Conservation (phyloP, 2,329 filamentous ascomycete genomes). For the Sclerotinia subarctica region DNA sequence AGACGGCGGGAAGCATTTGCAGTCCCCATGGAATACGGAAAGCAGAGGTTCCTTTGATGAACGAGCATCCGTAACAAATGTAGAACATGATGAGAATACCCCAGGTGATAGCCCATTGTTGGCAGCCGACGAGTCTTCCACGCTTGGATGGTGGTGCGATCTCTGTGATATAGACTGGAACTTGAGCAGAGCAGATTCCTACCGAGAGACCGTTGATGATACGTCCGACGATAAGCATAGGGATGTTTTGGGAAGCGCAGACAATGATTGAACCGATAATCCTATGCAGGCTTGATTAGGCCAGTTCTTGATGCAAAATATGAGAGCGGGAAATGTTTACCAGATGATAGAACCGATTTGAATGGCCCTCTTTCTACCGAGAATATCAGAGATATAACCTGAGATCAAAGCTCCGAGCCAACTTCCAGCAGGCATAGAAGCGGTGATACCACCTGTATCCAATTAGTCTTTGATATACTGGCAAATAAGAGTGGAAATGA, state of each 20-base stretch:
- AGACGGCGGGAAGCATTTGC: slow-evolving; percentile 58
- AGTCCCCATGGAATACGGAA: slow-evolving; percentile 65
- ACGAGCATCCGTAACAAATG: slow-evolving; percentile 54
- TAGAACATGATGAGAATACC: slow-evolving; percentile 70
- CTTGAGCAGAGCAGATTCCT: slow-evolving; percentile 60
- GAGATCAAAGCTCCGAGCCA: slow-evolving; percentile 62
- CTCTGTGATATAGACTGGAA: slow-evolving; percentile 67
- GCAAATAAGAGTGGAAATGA: background rate
- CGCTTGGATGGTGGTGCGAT: slow-evolving; percentile 56
- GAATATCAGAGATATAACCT: slow-evolving; percentile 55
- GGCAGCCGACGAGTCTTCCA: slow-evolving; percentile 65
- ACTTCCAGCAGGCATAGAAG: slow-evolving; percentile 68
- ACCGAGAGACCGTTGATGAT: slow-evolving; percentile 64
- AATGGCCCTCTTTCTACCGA: slow-evolving; percentile 50
- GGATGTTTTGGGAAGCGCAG: slow-evolving; percentile 53
- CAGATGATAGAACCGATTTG: slow-evolving; percentile 48
- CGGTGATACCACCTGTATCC: slow-evolving; percentile 62
- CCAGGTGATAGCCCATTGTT: slow-evolving; percentile 61
- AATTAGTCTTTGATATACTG: slow-evolving; percentile 46
- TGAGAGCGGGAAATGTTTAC: slow-evolving; percentile 30
- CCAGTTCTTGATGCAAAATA: background rate
- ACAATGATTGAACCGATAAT: slow-evolving; percentile 59
- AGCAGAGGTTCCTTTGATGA: slow-evolving; percentile 41
- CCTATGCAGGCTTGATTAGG: slow-evolving; percentile 43
- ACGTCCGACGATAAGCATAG: slow-evolving; percentile 52